phyloP scores from a whole-genome alignment of 768 basidiomycete genomes.

The Phallus indusiatus region DNA sequence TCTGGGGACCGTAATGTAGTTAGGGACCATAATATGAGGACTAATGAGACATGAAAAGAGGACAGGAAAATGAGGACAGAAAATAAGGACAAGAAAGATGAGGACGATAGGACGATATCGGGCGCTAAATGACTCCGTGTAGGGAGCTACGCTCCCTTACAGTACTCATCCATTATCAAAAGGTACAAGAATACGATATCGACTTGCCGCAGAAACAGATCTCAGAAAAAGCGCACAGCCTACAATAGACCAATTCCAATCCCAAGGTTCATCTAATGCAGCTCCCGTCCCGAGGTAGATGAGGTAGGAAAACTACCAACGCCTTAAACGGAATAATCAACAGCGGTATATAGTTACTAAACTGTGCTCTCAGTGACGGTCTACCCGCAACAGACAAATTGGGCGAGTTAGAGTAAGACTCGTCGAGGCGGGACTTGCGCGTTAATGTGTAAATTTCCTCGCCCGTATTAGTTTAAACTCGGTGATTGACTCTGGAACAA shows the following conservation, averaged over 20 bases:
- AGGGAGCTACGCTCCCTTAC: too few species aligned
- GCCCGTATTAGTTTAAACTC: conserved; percentile 33
- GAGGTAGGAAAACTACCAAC: conserved; percentile 54
- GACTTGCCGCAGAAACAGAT: not conserved
- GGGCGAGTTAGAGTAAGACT: not conserved
- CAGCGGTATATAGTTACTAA: conserved; percentile 26
- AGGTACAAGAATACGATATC: conserved; percentile 30
- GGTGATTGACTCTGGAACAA: conserved; percentile 72
- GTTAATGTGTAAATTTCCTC: conserved; percentile 9
- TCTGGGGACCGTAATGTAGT: conserved; percentile 53
- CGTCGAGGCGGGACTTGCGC: not conserved
- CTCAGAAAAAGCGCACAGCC: conserved; percentile 35
- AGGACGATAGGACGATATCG: too few species aligned
- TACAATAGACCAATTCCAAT: conserved; percentile 59
- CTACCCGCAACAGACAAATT: not conserved
- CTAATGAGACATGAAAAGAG: too few species aligned
- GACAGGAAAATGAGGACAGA: too few species aligned
- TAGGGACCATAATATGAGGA: conserved; percentile 37
- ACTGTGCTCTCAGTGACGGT: conserved; percentile 7
- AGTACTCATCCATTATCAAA: too few species aligned
- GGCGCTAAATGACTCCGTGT: not conserved
- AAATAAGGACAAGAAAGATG: too few species aligned
- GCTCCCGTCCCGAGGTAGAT: conserved; percentile 13
- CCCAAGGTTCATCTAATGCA: conserved; percentile 22
- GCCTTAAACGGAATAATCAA: conserved; percentile 65